Conservation (phyloP, 768 basidiomycete species). For the Albatrellus ellisii region DNA sequence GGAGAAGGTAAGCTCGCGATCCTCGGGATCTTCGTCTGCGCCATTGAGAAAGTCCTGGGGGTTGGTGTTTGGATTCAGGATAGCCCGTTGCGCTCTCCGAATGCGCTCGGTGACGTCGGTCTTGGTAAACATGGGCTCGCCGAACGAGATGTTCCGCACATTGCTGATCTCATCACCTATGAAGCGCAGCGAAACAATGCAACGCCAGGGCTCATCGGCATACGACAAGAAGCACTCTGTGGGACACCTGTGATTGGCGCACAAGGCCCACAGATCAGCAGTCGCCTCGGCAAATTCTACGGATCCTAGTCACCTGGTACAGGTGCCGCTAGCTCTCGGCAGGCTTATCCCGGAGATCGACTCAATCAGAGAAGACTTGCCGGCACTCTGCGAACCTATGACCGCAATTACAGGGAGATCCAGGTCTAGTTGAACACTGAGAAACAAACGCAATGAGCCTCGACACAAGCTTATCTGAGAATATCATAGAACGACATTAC, state of each 20-base stretch:
- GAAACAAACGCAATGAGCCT: not conserved
- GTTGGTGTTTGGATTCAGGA: constrained; percentile 38
- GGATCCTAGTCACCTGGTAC: constrained; percentile 41
- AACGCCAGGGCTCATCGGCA: constrained; percentile 21
- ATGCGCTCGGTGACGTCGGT: constrained; percentile 51
- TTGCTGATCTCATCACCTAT: constrained; percentile 22
- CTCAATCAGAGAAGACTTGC: constrained; percentile 70
- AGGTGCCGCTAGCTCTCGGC: constrained; percentile 61
- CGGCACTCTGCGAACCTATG: constrained; percentile 60
- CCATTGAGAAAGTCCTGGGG: constrained; percentile 26
- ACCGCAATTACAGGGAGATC: constrained; percentile 66
- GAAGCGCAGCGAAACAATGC: constrained; percentile 21
- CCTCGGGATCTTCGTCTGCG: constrained; percentile 18
- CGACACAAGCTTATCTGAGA: not conserved
- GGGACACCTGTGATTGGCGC: constrained; percentile 19
- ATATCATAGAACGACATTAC: constrained; percentile 20
- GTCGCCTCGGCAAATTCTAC: not conserved
- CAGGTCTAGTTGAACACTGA: constrained; percentile 54
- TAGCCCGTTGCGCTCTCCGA: constrained; percentile 49
- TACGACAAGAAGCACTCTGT: constrained; percentile 23
- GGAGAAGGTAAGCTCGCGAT: constrained; percentile 21
- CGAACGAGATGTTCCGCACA: constrained; percentile 15
- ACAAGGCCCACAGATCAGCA: not conserved
- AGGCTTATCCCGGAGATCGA: constrained; percentile 62
- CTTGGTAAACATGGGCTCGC: constrained; percentile 33